phyloP scores from a whole-genome alignment of 192 early-diverging fungal species.

The Diversispora eburnea region DNA sequence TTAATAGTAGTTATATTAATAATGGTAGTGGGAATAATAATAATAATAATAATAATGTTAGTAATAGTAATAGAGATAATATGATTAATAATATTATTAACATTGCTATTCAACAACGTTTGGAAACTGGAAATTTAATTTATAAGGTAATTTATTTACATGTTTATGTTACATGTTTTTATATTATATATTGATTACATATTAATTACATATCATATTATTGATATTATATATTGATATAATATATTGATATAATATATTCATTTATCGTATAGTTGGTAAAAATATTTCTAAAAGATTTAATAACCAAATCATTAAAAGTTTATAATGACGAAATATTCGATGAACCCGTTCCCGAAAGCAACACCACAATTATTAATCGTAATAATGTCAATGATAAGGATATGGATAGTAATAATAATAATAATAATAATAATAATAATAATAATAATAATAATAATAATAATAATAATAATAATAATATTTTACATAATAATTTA shows the following conservation, averaged over 20 bases:
- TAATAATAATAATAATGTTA: too few species aligned
- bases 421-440: not conserved
- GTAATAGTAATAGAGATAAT: too few species aligned
- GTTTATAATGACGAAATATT: constrained; percentile 39
- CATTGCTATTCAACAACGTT: constrained; percentile 43
- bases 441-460: not conserved
- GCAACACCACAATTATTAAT: not conserved
- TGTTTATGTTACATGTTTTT: not conserved
- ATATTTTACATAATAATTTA: not conserved
- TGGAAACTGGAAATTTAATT: constrained; percentile 48
- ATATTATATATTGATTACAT: not conserved
- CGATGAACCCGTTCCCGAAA: constrained; percentile 35
- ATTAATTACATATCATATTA: not conserved
- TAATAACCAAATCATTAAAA: constrained; percentile 39
- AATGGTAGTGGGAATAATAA: too few species aligned
- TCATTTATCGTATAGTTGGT: constrained; percentile 34
- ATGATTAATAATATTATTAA: not conserved
- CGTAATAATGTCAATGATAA: not conserved
- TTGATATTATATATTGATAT: not conserved
- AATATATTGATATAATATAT: too few species aligned
- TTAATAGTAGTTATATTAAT: too few species aligned
- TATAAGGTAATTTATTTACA: constrained; percentile 28
- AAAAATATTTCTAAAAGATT: constrained; percentile 43
- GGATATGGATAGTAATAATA: not conserved
- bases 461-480: not conserved